phyloP scores from a whole-genome alignment of 78 protist species.

The Pigoraptor vietnamica region DNA sequence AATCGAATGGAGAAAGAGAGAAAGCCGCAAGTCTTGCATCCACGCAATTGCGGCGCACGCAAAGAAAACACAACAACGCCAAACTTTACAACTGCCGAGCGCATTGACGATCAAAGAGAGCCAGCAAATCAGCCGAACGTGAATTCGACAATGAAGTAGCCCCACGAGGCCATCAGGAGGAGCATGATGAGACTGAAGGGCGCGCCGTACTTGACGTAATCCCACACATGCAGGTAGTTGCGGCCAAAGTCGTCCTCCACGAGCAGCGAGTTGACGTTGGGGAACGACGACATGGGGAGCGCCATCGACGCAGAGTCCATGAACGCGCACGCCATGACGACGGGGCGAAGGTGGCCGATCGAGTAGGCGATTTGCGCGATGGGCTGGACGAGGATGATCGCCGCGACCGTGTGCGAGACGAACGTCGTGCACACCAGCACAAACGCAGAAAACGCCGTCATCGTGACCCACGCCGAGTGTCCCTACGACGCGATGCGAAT shows the following conservation, averaged over 20 bases:
- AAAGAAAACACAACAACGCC: too few relatives aligned
- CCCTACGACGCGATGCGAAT: too few relatives aligned
- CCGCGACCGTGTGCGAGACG: slow-evolving; percentile 41
- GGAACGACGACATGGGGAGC: slow-evolving; percentile 32
- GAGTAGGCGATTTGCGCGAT: background rate
- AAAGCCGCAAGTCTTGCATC: too few relatives aligned
- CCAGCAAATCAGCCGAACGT: too few relatives aligned
- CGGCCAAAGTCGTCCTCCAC: background rate
- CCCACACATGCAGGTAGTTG: background rate
- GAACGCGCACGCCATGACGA: background rate
- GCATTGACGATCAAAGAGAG: too few relatives aligned
- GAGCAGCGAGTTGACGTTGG: background rate
- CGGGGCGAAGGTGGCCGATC: background rate
- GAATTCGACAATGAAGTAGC: background rate
- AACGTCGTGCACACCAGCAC: background rate
- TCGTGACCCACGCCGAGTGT: too few relatives aligned
- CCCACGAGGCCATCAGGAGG: background rate
- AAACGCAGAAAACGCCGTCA: too few relatives aligned
- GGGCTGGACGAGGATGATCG: slow-evolving; percentile 10
- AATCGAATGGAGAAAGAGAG: too few relatives aligned
- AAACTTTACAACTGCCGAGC: too few relatives aligned
- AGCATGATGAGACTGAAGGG: background rate
- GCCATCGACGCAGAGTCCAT: slow-evolving; percentile 29
- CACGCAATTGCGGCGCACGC: too few relatives aligned
- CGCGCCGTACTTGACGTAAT: background rate